These are phyloP conservation scores for Fusarium miscanthi DNA, from an alignment of 2,329 filamentous ascomycete genomes.

Conservation along the genomic window DNA sequence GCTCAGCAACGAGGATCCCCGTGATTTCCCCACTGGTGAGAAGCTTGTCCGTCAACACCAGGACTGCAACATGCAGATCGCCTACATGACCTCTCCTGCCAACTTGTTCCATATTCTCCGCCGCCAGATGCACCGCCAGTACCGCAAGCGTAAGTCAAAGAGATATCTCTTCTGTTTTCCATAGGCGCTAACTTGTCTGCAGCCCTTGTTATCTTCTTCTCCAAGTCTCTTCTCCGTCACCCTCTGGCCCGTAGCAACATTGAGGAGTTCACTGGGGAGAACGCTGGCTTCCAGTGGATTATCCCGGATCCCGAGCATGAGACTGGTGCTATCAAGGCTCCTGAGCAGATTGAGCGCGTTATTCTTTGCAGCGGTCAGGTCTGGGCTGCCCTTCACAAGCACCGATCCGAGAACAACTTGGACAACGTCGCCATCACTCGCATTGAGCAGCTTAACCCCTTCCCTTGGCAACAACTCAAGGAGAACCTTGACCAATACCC, in stretches of 20 bases:
- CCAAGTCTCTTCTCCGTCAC: conserved; percentile 94
- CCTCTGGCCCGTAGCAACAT: conserved; percentile 89
- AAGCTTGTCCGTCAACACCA: conserved; percentile 98
- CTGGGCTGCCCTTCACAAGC: conserved; percentile 88
- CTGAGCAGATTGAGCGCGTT: conserved; percentile 91
- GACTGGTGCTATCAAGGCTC: conserved; percentile 76
- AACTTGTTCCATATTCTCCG: conserved; percentile 97
- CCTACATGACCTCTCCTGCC: conserved; percentile 94
- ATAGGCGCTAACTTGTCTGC: conserved; percentile 30
- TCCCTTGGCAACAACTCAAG: conserved; percentile 97
- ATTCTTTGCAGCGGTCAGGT: conserved; percentile 96
- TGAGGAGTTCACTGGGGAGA: conserved; percentile 87
- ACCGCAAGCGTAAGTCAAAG: conserved; percentile 88
- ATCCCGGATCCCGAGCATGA: conserved; percentile 90
- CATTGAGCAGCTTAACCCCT: conserved; percentile 97
- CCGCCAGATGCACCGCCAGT: conserved; percentile 98
- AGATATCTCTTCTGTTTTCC: not conserved
- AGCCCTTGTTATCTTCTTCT: conserved; percentile 97
- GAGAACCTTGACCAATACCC: conserved; percentile 97
- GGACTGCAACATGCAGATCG: conserved; percentile 99
- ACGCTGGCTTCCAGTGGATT: conserved; percentile 95
- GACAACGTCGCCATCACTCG: conserved; percentile 94
- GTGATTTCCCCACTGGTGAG: conserved; percentile 86
- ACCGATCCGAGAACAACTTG: conserved; percentile 86
- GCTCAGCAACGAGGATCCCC: conserved; percentile 96